Evolutionary conservation across 1,284 basidiomycete genomes (phyloP).

Genomic region (Neonothopanus nambi): DNA sequence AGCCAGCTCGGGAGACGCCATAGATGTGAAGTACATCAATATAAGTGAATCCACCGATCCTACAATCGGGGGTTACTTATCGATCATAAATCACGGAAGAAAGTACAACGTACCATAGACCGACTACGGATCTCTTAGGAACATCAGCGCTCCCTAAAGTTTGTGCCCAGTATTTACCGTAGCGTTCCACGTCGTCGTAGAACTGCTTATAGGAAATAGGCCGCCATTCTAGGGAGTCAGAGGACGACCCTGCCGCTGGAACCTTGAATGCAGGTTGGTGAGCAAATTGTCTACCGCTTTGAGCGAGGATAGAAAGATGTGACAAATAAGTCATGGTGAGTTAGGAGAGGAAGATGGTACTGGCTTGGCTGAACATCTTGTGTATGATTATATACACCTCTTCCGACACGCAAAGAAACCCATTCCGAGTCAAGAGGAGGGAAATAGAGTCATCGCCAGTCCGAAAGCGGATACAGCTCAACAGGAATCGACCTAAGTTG

Average conservation of each 20-base stretch:
- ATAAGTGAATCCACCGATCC: slow-evolving; percentile 69
- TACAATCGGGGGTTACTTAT: slow-evolving; percentile 26
- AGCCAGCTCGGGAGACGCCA: slow-evolving; percentile 68
- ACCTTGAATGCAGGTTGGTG: slow-evolving; percentile 48
- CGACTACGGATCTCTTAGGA: slow-evolving; percentile 55
- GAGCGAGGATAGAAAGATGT: slow-evolving; percentile 8
- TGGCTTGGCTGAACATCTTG: neutral
- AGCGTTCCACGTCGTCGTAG: slow-evolving; percentile 52
- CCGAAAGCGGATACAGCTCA: slow-evolving; percentile 10
- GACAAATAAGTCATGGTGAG: neutral
- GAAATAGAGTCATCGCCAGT: neutral
- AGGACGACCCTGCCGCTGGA: slow-evolving; percentile 36
- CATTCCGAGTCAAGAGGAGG: neutral
- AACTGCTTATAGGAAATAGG: slow-evolving; percentile 55
- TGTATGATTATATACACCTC: neutral
- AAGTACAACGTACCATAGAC: slow-evolving; percentile 60
- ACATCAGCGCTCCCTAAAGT: slow-evolving; percentile 45
- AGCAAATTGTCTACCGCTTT: slow-evolving; percentile 2
- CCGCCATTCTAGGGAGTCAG: slow-evolving; percentile 43
- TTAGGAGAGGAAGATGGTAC: neutral
- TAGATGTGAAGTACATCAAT: slow-evolving; percentile 70
- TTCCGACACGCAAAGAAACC: neutral
- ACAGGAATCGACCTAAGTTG: slow-evolving; percentile 5
- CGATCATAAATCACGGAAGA: neutral
- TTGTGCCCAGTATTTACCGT: slow-evolving; percentile 56